Conservation (phyloP, 2,329 filamentous ascomycete species). For the Orbilia oligospora region DNA sequence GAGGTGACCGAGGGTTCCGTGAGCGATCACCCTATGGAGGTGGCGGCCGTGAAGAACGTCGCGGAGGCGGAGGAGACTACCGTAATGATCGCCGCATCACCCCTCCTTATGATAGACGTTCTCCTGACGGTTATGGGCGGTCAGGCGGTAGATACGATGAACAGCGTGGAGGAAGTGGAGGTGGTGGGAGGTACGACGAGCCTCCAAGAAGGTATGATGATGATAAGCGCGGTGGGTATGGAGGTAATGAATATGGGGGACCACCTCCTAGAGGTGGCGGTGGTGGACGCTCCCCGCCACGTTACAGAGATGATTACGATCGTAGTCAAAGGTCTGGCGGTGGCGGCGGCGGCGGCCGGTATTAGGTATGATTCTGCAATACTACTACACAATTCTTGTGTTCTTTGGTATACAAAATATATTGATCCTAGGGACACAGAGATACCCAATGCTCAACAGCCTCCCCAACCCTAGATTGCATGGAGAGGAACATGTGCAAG, state of each 20-base stretch:
- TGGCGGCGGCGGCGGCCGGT: slow-evolving; percentile 54
- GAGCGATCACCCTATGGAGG: slow-evolving; percentile 62
- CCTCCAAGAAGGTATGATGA: slow-evolving; percentile 58
- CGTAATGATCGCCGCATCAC: slow-evolving; percentile 61
- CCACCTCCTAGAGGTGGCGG: slow-evolving; percentile 62
- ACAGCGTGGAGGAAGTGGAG: slow-evolving; percentile 45
- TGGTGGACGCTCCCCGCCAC: slow-evolving; percentile 48
- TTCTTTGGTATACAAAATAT: background rate
- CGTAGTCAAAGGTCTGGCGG: slow-evolving; percentile 60
- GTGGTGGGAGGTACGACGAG: slow-evolving; percentile 59
- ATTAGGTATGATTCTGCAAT: slow-evolving; percentile 59
- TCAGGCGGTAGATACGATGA: slow-evolving; percentile 64
- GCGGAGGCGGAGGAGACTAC: slow-evolving; percentile 61
- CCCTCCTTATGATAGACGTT: slow-evolving; percentile 59
- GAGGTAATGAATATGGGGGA: slow-evolving; percentile 59
- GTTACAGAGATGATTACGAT: slow-evolving; percentile 63
- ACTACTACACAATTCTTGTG: background rate
- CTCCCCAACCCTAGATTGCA: slow-evolving; percentile 26
- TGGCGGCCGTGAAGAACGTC: slow-evolving; percentile 60
- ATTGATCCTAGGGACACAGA: slow-evolving; percentile 17
- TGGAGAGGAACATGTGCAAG: too few relatives aligned
- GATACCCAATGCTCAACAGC: slow-evolving; percentile 49
- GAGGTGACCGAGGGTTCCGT: slow-evolving; percentile 62
- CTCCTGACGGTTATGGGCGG: slow-evolving; percentile 62
- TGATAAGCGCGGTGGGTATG: slow-evolving; percentile 50